phyloP scores from a whole-genome alignment of 495 filamentous ascomycete species.

The Aspergillus panamensis region DNA sequence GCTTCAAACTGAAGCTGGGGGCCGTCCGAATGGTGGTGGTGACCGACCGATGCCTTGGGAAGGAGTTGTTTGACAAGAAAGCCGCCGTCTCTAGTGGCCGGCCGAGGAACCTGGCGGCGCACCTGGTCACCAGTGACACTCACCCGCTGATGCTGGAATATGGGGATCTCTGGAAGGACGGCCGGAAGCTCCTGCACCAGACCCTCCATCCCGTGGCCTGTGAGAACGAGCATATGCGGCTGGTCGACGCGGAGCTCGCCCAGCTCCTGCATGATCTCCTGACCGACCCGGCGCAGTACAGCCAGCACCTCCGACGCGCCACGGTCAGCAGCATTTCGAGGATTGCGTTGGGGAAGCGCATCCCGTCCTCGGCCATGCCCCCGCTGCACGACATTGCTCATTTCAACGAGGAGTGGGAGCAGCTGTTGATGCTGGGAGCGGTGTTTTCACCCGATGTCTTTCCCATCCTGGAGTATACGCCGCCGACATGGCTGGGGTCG shows the following conservation, averaged over 20 bases:
- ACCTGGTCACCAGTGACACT: conserved; percentile 20
- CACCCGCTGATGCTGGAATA: conserved; percentile 32
- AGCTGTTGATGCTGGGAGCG: no score
- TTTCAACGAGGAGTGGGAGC: no score
- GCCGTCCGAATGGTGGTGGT: conserved; percentile 25
- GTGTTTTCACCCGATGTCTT: no score
- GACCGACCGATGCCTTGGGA: conserved; percentile 24
- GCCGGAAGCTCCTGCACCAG: conserved; percentile 32
- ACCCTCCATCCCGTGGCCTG: conserved; percentile 33
- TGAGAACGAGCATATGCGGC: conserved; percentile 18
- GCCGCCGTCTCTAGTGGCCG: conserved; percentile 25
- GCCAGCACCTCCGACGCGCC: conserved; percentile 46
- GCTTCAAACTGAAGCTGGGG: conserved; percentile 29
- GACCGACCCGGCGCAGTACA: conserved; percentile 33
- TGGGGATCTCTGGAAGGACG: conserved; percentile 19
- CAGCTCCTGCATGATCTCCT: conserved; percentile 36
- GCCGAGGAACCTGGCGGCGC: conserved; percentile 14
- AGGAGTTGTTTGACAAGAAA: conserved; percentile 32
- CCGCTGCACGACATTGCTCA: conserved; percentile 38
- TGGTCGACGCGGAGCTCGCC: conserved; percentile 22
- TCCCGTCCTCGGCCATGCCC: conserved; percentile 31
- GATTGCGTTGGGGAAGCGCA: no score
- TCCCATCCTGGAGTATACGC: no score
- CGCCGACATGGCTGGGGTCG: no score
- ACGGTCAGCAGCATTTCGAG: conserved; percentile 44